These are phyloP conservation scores for Stentor roeselii DNA, from an alignment of 73 alveolate genomes.

Conservation along the genomic window DNA sequence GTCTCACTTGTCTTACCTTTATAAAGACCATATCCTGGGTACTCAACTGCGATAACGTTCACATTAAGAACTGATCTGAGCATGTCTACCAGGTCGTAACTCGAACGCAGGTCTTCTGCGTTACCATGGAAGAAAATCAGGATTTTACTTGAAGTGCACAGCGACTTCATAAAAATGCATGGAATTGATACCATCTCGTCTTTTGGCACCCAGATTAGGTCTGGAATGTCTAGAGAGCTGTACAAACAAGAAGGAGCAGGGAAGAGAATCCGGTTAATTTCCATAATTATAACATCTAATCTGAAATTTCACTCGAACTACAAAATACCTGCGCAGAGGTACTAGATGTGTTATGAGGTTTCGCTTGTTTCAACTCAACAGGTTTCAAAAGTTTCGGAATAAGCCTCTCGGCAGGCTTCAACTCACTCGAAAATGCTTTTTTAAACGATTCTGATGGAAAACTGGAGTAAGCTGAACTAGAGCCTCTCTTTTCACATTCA, in stretches of 20 bases:
- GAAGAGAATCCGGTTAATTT: neutral
- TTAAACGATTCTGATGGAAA: no score
- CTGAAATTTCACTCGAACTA: neutral
- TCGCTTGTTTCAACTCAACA: no score
- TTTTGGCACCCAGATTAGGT: neutral
- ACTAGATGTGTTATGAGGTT: no score
- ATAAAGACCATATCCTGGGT: conserved; percentile 24
- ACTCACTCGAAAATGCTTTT: no score
- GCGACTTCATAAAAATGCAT: neutral
- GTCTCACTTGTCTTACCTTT: conserved; percentile 49
- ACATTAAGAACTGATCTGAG: conserved; percentile 19
- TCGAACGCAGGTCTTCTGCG: conserved; percentile 41
- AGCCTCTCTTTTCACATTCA: no score
- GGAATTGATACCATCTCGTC: neutral
- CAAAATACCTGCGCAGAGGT: no score
- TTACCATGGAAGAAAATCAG: conserved; percentile 42
- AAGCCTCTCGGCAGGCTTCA: no score
- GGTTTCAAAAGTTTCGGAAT: no score
- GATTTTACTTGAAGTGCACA: conserved; percentile 7
- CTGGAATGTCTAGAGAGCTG: neutral
- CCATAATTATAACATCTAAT: neutral
- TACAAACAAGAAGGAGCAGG: neutral
- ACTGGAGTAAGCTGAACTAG: no score
- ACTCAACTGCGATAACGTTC: conserved; percentile 44
- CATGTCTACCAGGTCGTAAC: conserved; percentile 2